These are phyloP conservation scores for Suhomyces emberorum DNA, from an alignment of 805 yeast genomes.

Conservation along the genomic window DNA sequence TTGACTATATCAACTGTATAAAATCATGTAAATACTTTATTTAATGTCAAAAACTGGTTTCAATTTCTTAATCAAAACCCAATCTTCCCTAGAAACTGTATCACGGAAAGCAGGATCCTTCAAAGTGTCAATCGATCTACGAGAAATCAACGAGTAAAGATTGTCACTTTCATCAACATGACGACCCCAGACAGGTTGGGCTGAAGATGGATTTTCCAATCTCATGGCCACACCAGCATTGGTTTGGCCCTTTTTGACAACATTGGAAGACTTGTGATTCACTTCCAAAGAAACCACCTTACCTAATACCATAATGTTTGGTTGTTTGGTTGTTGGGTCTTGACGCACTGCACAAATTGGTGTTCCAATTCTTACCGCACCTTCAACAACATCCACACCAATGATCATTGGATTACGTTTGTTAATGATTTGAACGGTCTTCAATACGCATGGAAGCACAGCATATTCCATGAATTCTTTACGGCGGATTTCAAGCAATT, in stretches of 20 bases:
- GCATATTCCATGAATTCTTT: constrained; percentile 85
- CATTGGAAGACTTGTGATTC: constrained; percentile 78
- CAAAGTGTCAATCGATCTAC: constrained; percentile 93
- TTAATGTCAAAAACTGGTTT: constrained; percentile 86
- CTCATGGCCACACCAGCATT: constrained; percentile 99
- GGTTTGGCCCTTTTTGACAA: constrained; percentile 91
- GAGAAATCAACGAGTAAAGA: constrained; percentile 82
- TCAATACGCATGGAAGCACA: constrained; percentile 90
- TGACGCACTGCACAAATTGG: constrained; percentile 92
- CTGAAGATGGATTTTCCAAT: constrained; percentile 86
- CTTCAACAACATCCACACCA: constrained; percentile 96
- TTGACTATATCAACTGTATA: too few species aligned
- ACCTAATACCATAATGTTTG: constrained; percentile 72
- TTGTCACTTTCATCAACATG: constrained; percentile 93
- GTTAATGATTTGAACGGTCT: constrained; percentile 93
- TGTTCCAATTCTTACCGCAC: constrained; percentile 84
- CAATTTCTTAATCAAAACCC: constrained; percentile 86
- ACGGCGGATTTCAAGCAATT: constrained; percentile 85
- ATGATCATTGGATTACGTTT: constrained; percentile 99
- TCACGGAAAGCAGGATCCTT: constrained; percentile 98
- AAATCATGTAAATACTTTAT: constrained; percentile 26
- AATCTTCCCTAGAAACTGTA: constrained; percentile 89
- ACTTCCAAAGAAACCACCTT: constrained; percentile 91
- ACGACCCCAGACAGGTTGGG: constrained; percentile 98
- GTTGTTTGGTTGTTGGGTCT: constrained; percentile 81